Evolutionary conservation across 306 rosid genomes (phyloP), one percentile per base, ranked within the genome.

Genomic region (Luffa acutangula): DNA sequence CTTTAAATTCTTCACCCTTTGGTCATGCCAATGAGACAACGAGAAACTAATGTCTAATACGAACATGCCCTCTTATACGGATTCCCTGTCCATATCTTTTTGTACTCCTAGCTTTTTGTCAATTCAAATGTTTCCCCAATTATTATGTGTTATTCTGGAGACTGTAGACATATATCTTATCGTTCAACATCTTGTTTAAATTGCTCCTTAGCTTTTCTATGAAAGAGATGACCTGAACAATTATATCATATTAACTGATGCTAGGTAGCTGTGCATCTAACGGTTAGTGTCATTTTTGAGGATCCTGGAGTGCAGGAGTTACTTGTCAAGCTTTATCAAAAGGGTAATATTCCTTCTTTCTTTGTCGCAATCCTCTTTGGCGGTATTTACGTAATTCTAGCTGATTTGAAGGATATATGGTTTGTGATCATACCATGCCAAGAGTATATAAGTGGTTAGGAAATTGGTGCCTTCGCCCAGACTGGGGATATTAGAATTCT

Each of bases 231-330:
- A 62, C 53, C n/a, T 71, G 67, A 71, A 43, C 4, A 59, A 74
- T 70, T 43, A 63, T 62, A 57, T 57, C 43, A 75, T 12, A 84
- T 9, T 53, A 65, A 53, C 82, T 80, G 87, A 79, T 84, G 75
- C 36, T 80, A 95, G 98, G 98, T 91, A 88, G 97, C 96, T 57
- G 97, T 92, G 83, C 97, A 82, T 82, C 97, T 84, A 87, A 95
- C 97, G n/a, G 97, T 93, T 66, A 84, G 89, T 81, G 99, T 95
- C 58, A 95, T 95, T 84, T 95, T 95, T 85, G 97, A 95, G 88
- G 97, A 95, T 84, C 99, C 99, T 42, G 99, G 97, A 71, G 99
- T 95, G 81, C 96, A 89, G 85, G 99, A 95, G 87, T 84, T 95
- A 80, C 92, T 95, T 48, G 86, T 90, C 74, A 95, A 91, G 84